phyloP scores from a whole-genome alignment of 345 rosid genomes.

The Psidium friedrichsthalianum region DNA sequence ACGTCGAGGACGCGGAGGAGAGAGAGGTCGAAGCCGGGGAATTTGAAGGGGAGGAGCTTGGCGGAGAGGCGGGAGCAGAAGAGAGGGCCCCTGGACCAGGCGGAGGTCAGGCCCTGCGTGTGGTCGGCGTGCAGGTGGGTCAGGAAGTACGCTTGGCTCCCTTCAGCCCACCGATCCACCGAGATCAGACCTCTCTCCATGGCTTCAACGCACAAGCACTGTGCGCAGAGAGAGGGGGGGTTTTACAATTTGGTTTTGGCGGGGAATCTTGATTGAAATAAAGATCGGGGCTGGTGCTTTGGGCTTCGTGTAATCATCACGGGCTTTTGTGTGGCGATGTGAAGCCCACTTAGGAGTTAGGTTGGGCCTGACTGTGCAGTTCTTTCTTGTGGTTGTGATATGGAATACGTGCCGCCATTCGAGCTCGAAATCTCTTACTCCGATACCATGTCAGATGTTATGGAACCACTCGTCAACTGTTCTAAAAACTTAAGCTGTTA shows the following conservation, averaged over 20 bases:
- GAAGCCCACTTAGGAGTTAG: not conserved
- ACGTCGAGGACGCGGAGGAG: conserved; percentile 45
- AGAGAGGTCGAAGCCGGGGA: conserved; percentile 54
- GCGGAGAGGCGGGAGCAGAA: conserved; percentile 74
- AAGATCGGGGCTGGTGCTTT: not conserved
- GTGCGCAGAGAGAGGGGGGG: not conserved
- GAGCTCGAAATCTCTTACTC: too few relatives aligned
- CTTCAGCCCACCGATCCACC: conserved; percentile 58
- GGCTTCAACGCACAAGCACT: not conserved
- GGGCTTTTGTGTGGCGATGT: not conserved
- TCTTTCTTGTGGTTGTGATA: not conserved
- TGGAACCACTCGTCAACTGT: too few relatives aligned
- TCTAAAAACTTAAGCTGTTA: too few relatives aligned
- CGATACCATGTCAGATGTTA: too few relatives aligned
- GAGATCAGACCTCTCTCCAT: conserved; percentile 74
- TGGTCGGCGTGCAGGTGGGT: conserved; percentile 75
- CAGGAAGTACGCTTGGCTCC: conserved; percentile 65
- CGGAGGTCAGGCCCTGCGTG: conserved; percentile 47
- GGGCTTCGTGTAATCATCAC: not conserved
- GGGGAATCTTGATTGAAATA: not conserved
- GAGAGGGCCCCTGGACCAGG: conserved; percentile 53
- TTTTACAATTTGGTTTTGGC: not conserved
- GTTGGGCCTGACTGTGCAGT: not conserved
- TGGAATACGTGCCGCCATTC: not conserved
- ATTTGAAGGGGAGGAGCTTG: conserved; percentile 53